Percentiles rank a stretch among this genome's conserved stretches.
Conservation (phyloP, 306 rosid genomes). For the Trichosanthes truncata region DNA sequence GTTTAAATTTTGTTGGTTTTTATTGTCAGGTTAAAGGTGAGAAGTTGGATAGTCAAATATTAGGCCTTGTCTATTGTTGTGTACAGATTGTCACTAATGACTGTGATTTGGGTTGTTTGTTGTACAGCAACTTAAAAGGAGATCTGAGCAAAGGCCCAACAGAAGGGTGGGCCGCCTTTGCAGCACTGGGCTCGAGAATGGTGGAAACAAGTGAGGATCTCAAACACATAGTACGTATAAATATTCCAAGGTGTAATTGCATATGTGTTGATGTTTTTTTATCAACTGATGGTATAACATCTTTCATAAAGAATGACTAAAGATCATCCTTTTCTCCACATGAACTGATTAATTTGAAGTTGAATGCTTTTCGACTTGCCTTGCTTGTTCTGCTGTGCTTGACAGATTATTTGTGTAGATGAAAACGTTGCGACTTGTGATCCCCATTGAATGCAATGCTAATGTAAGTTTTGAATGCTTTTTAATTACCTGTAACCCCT, state of each 20-base stretch:
- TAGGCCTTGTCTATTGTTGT: background rate
- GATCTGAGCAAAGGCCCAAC: conserved; percentile 66
- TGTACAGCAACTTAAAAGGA: conserved; percentile 63
- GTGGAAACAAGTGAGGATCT: conserved; percentile 63
- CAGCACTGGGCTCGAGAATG: conserved; percentile 82
- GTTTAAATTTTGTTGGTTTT: background rate
- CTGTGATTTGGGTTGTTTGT: background rate
- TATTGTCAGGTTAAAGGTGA: conserved; percentile 51
- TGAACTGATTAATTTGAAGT: background rate
- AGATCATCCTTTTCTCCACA: background rate
- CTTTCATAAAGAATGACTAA: background rate
- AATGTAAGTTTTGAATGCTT: background rate
- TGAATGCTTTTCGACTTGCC: background rate
- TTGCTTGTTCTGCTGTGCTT: background rate
- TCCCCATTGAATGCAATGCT: background rate
- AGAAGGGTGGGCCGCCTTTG: conserved; percentile 46
- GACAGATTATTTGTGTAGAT: background rate
- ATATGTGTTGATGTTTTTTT: background rate
- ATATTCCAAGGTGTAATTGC: background rate
- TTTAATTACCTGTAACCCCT: background rate
- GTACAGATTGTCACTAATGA: background rate
- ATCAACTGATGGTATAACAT: background rate
- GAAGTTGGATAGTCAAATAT: background rate
- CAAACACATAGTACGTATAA: background rate
- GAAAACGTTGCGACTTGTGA: background rate